Percentiles rank a stretch among this genome's conserved stretches.
These are phyloP conservation scores for Chiua sp. DNA, from an alignment of 1,284 basidiomycete species.

Conservation along the genomic window DNA sequence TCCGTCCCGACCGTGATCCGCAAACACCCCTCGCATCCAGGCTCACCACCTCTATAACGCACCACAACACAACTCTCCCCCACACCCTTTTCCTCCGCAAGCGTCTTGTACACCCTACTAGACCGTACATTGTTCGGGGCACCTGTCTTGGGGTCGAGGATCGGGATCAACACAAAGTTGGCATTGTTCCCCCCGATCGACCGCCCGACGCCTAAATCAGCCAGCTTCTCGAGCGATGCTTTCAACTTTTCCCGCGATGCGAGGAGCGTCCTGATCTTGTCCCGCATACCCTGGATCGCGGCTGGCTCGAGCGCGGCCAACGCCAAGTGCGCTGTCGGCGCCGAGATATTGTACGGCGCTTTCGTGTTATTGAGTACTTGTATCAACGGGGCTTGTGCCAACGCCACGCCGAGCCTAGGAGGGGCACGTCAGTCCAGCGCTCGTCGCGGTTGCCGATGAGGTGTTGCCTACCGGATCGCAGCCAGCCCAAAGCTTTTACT, in stretches of 20 bases:
- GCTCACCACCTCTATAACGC: conserved; percentile 86
- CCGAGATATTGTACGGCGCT: conserved; percentile 97
- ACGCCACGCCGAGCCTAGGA: conserved; percentile 83
- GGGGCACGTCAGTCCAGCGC: conserved; percentile 4
- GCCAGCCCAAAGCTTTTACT: conserved; percentile 98
- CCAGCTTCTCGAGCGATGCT: conserved; percentile 49
- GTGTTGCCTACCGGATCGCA: conserved; percentile 77
- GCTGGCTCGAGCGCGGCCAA: conserved; percentile 74
- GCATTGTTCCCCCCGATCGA: conserved; percentile 87
- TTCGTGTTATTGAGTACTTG: conserved; percentile 97
- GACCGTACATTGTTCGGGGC: conserved; percentile 75
- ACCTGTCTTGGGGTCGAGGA: conserved; percentile 57
- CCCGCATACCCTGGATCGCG: conserved; percentile 70
- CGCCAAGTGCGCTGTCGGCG: conserved; percentile 88
- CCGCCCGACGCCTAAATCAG: conserved; percentile 64
- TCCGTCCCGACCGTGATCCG: conserved; percentile 91
- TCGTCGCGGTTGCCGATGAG: not conserved
- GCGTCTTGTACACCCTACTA: conserved; percentile 74
- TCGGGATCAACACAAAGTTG: conserved; percentile 90
- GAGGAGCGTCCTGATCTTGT: conserved; percentile 67
- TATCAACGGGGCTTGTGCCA: conserved; percentile 89
- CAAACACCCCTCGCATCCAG: conserved; percentile 88
- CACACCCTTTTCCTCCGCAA: conserved; percentile 87
- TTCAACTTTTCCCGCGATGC: conserved; percentile 64
- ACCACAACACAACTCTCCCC: conserved; percentile 90